These are phyloP conservation scores for Aphanomyces astaci DNA, from an alignment of 352 stramenopile genomes.

Conservation along the genomic window DNA sequence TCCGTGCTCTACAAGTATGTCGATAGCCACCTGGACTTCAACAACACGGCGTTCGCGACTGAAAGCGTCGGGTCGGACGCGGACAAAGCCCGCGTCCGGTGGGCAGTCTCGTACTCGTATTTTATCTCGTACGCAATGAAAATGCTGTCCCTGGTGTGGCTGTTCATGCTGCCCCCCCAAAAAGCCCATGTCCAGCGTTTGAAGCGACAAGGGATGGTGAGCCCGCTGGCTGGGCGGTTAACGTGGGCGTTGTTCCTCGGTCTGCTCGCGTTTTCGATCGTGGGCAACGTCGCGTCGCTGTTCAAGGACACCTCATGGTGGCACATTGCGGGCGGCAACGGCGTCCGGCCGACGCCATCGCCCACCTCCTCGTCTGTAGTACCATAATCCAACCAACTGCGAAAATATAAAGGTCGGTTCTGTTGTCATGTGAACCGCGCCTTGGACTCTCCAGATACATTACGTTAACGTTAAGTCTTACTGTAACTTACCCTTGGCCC, in stretches of 20 bases:
- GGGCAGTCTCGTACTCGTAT: conserved; percentile 45
- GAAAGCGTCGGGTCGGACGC: no score
- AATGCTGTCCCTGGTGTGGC: conserved; percentile 39
- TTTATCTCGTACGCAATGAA: conserved; percentile 50
- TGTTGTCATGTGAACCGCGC: no score
- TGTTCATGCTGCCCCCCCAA: conserved; percentile 49
- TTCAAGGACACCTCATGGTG: conserved; percentile 7
- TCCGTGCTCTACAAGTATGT: conserved; percentile 47
- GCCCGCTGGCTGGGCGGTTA: not conserved
- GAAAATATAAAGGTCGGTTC: no score
- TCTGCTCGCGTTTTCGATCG: not conserved
- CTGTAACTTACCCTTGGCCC: no score
- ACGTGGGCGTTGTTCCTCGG: not conserved
- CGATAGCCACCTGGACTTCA: conserved; percentile 42
- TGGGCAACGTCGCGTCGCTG: not conserved
- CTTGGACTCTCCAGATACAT: no score
- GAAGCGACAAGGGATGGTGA: not conserved
- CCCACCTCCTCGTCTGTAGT: no score
- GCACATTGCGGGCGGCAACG: conserved; percentile 10
- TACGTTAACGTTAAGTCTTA: no score
- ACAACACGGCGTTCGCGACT: conserved; percentile 54
- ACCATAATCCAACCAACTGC: no score
- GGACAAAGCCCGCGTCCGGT: conserved; percentile 44
- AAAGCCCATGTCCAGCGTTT: not conserved
- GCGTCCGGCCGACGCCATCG: not conserved